These are phyloP conservation scores for Wilcoxina mikolae DNA, from an alignment of 495 filamentous ascomycete species.

Conservation along the genomic window DNA sequence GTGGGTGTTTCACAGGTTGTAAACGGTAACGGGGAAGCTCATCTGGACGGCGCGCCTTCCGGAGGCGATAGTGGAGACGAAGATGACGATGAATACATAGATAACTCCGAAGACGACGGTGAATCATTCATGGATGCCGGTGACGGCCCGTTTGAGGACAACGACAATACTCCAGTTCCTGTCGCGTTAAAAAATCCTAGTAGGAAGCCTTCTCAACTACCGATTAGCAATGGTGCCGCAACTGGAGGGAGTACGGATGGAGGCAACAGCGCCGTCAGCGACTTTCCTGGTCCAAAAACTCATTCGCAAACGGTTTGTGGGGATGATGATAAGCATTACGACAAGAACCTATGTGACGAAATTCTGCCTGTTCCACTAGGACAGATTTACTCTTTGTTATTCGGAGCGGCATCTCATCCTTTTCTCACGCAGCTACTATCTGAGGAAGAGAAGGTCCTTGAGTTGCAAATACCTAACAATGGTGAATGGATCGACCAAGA, in stretches of 20 bases:
- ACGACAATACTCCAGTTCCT: slow-evolving; percentile 46
- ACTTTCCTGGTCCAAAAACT: slow-evolving; percentile 76
- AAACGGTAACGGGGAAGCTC: slow-evolving; percentile 74
- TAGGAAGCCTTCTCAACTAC: slow-evolving; percentile 54
- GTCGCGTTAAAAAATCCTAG: slow-evolving; percentile 45
- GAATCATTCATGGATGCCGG: slow-evolving; percentile 67
- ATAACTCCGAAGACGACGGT: slow-evolving; percentile 48
- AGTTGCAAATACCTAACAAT: slow-evolving; percentile 52
- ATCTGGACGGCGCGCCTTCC: slow-evolving; percentile 40
- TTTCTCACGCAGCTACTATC: slow-evolving; percentile 78
- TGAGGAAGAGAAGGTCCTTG: slow-evolving; percentile 74
- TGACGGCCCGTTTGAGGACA: slow-evolving; percentile 46
- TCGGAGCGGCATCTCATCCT: slow-evolving; percentile 58
- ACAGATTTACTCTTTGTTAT: slow-evolving; percentile 76
- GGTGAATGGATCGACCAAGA: slow-evolving; percentile 45
- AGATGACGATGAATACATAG: slow-evolving; percentile 50
- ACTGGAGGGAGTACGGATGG: slow-evolving; percentile 37
- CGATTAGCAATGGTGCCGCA: slow-evolving; percentile 33
- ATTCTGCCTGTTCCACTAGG: slow-evolving; percentile 75
- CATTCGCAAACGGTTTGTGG: slow-evolving; percentile 74
- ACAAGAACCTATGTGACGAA: slow-evolving; percentile 73
- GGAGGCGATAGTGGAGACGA: slow-evolving; percentile 38
- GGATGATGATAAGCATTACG: slow-evolving; percentile 63
- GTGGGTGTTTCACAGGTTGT: slow-evolving; percentile 81
- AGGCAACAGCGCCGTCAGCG: slow-evolving; percentile 42